Percentiles rank a stretch among this genome's conserved stretches.
Evolutionary conservation across 2,329 filamentous ascomycete genomes (phyloP).

Genomic region (Ascocoryne sarcoides): DNA sequence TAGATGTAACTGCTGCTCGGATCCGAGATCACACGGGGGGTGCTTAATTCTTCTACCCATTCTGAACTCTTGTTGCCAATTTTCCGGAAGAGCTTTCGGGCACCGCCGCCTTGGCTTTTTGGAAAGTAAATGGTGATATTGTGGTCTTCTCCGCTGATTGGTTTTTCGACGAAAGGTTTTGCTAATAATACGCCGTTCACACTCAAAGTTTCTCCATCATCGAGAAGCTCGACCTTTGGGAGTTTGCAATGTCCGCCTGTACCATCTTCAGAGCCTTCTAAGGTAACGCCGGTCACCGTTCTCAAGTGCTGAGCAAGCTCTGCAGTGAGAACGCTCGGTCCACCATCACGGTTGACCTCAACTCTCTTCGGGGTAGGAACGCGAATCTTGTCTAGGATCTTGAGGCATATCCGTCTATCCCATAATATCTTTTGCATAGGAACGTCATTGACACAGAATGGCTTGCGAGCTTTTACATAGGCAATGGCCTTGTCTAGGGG

Average conservation of each 20-base stretch:
- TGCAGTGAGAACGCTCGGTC: slow-evolving; percentile 66
- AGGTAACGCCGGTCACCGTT: slow-evolving; percentile 66
- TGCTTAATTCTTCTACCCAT: slow-evolving; percentile 66
- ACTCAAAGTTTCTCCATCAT: slow-evolving; percentile 77
- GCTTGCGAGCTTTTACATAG: slow-evolving; percentile 85
- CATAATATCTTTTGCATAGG: slow-evolving; percentile 96
- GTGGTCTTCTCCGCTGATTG: slow-evolving; percentile 95
- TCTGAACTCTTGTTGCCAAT: slow-evolving; percentile 99
- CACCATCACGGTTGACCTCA: slow-evolving; percentile 89
- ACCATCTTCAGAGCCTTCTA: slow-evolving; percentile 63
- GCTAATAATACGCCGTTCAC: slow-evolving; percentile 76
- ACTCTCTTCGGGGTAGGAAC: slow-evolving; percentile 83
- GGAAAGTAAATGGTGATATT: slow-evolving; percentile 99
- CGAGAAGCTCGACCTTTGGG: slow-evolving; percentile 68
- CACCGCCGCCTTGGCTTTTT: slow-evolving; percentile 76
- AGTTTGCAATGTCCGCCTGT: slow-evolving; percentile 42
- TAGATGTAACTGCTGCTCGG: slow-evolving; percentile 82
- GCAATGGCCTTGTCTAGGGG: slow-evolving; percentile 94
- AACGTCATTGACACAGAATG: slow-evolving; percentile 95
- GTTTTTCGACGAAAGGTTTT: slow-evolving; percentile 98
- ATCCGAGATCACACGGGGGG: slow-evolving; percentile 76
- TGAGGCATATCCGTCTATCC: slow-evolving; percentile 86
- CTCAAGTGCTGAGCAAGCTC: slow-evolving; percentile 75
- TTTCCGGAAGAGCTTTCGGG: slow-evolving; percentile 87
- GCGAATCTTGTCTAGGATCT: slow-evolving; percentile 77